Evolutionary conservation across 306 rosid species (phyloP), one percentile per base, ranked within the genome.

Genomic region (Ormosia emarginata): DNA sequence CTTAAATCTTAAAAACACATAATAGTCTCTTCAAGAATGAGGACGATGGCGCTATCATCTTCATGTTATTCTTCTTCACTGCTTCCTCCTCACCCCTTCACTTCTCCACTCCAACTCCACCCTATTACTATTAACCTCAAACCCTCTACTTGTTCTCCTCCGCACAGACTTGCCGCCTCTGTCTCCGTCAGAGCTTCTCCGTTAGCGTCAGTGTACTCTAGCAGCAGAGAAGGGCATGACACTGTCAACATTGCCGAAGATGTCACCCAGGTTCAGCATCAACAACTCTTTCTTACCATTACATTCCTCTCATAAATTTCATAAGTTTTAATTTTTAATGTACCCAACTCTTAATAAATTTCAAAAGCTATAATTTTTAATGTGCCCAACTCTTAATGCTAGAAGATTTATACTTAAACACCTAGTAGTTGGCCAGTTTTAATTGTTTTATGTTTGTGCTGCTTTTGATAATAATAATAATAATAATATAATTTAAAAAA

Each of bases 221-320:
- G 52, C 83, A 32, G 74, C 79, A 79, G 91, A 56, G 86, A 89
- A 73, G 95, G 85, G 6, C 87, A 89, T 59, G 95, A 90, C 77
- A 40, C 98, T 14, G 97, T 92, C 59, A 95, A 95, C 87, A 95
- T 95, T 69, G 99, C 98, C 18, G 95, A 95, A 61, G 91, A 95
- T 70, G 99, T 93, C 50, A 91, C 99, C 65, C 94, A 95, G 97
- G 99, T 95, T 78, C 55, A 33, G 24, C n/a, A 18, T 32, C 41
- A 1, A 47, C 36, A 11, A 32, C 55, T 64, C 44, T 46, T 4
- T 17, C 46, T 32, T 46, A 9, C 57, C n/a, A 1, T 32, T 61
- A 30, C 36, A 5, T 30, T 11, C 13, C 36, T 6, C 5, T 18
- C 15, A n/a, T 65, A 13, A 66, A 1, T 57, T 15, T 14, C 6